Evolutionary conservation across 352 stramenopile species (phyloP), one percentile per base, ranked within the genome.

Genomic region (Phytophthora sp.): DNA sequence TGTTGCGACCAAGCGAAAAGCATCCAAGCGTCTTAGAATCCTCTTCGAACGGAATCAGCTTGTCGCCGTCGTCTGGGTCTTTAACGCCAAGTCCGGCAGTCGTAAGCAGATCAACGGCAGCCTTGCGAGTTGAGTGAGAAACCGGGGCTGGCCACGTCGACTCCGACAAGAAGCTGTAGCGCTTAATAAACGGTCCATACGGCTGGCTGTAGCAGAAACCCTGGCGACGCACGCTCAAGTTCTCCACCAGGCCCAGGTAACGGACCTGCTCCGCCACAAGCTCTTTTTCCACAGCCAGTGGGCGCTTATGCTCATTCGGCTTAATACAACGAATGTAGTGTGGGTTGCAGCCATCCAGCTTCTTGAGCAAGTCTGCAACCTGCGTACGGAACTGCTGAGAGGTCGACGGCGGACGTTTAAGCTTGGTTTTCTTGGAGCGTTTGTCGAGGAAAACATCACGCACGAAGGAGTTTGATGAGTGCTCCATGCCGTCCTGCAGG

Each of bases 271-370:
- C 82, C 5, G 70, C 56, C 21, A 95, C 80, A 26, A 92, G 80
- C 42, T 76, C 74, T 51, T 84, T 80, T 66, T 94, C 82, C 30
- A 89, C 80, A 27, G 73, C 63, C 20, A 90, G 66, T n/a, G 86
- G 80, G n/a, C 72, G 57, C 71, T 97, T 97, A 27, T 91, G 76
- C 45, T 96, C 87, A 58, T 97, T 97, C 2, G 88, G 84, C 66
- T 97, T 97, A 63, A 97, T 96, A 65, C 89, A 96, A 44, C 90
- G 88, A 30, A 97, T 94, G 76, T 97, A 97, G 71, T 96, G 86
- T 23, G 90, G 91, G 65, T 95, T 88, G 66, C 91, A 97, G 15
- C 79, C 82, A 54, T 94, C 88, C 27, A 98, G 72, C 60, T 91
- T 88, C 65, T 84, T 87, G 4, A 98, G 74, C 47, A 98, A 69